A percentile compares a stretch with the other conserved stretches of the same genome.
Conservation (phyloP, 208 protist genomes). For the Porcisia deanei region DNA sequence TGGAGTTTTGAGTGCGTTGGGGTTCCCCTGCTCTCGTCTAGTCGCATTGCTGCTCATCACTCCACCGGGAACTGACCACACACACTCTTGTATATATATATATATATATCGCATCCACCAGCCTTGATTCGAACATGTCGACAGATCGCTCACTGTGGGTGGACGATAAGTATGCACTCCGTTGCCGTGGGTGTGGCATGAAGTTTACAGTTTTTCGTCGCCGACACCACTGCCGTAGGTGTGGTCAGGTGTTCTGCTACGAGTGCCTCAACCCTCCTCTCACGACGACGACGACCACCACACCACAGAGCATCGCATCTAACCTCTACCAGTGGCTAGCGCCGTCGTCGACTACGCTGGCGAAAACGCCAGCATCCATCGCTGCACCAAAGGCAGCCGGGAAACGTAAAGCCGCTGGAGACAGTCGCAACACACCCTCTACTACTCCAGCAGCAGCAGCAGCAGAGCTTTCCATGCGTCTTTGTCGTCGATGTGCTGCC, state of each 20-base stretch:
- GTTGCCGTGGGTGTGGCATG: constrained; percentile 58
- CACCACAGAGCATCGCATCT: constrained; percentile 14
- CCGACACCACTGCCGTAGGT: constrained; percentile 81
- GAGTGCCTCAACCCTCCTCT: constrained; percentile 48
- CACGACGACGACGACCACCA: neutral
- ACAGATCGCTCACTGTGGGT: constrained; percentile 72
- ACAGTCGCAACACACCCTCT: neutral
- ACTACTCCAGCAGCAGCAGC: neutral
- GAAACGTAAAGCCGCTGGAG: neutral
- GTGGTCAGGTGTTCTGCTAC: constrained; percentile 82
- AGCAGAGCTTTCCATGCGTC: constrained; percentile 21
- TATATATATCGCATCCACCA: no score
- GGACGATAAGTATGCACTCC: constrained; percentile 68
- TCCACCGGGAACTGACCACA: no score
- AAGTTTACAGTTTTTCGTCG: constrained; percentile 68
- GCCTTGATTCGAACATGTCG: neutral
- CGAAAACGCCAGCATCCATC: neutral
- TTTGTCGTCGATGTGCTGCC: constrained; percentile 43
- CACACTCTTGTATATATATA: no score
- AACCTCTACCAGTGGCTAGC: constrained; percentile 28
- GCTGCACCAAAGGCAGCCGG: neutral
- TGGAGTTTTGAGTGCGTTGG: no score
- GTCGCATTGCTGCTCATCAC: neutral
- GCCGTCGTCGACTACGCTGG: constrained; percentile 4
- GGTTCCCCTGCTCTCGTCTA: no score